Base-by-base conservation (phyloP, 345 rosid genomes). In the Streptanthus diversifolius region DNA sequence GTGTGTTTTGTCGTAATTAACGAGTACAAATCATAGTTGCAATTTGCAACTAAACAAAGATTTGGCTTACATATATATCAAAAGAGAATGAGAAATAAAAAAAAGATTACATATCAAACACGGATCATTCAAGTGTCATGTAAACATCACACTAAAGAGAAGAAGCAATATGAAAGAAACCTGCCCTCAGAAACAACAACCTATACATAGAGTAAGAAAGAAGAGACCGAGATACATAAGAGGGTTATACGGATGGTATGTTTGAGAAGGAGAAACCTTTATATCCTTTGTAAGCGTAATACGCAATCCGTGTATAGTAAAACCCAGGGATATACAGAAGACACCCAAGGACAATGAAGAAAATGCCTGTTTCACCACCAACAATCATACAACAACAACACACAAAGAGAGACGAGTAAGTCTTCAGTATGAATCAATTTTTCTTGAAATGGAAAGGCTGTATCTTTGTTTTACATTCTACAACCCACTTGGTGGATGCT, bases 281-380 rank as follows among this genome's bases (percentile, higher is more conserved):
- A 79, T 91, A 93, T 44, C 98, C 98, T 79, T 93, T 93, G 75
- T 91, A 93, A 0, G 98, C 98, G 77, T 89, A 93, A 73, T 93
- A 93, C 0, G 98, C 98, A 51, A 93, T 87, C 83, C 98, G 79
- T 1, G 98, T 89, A 19, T 93, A 93, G 77, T 93, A 93, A 76
- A 85, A 93, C 30, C 98, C 98, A 0, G 98, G 98, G n/a, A 93
- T 87, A 68, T 91, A 93, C 85, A 93, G 71, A 22, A 93, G 74
- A 68, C 85, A 78, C 2, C 98, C 98, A 11, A 93, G 75, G 37
- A 93, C 75, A 1, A 85, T 84, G 78, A 93, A 93, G 97, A 93
- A 93, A 35, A 93, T 62, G 58, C 98, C 98, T 93, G 87, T 76
- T 25, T 55, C 66, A 70, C 47, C 71, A 53, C 59, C 72, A 74